phyloP scores from a whole-genome alignment of 2,329 filamentous ascomycete species.

The Clonostachys rhizophaga region DNA sequence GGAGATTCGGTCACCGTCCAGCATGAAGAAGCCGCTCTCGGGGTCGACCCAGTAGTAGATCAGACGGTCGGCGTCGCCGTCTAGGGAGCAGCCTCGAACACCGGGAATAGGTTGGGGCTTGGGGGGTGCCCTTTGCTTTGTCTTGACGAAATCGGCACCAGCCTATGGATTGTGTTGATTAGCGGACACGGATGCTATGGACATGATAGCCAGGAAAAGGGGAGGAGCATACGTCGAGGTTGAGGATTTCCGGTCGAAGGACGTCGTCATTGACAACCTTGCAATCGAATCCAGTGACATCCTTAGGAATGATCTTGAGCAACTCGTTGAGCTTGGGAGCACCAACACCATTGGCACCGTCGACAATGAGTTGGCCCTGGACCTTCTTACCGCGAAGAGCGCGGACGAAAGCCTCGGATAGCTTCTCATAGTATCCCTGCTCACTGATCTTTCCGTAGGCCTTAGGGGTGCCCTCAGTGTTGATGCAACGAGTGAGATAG shows the following conservation, averaged over 20 bases:
- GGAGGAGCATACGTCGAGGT: conserved; percentile 65
- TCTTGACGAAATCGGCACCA: conserved; percentile 97
- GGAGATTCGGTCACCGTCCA: conserved; percentile 95
- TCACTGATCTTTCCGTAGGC: conserved; percentile 88
- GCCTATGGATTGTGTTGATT: conserved; percentile 45
- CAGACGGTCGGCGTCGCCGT: conserved; percentile 92
- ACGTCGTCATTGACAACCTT: conserved; percentile 92
- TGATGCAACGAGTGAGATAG: conserved; percentile 91
- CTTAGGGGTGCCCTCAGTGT: conserved; percentile 82
- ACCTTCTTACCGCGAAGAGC: conserved; percentile 76
- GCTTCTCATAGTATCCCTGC: conserved; percentile 91
- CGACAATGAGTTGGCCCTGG: conserved; percentile 72
- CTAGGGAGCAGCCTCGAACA: conserved; percentile 82
- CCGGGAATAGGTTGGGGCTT: conserved; percentile 71
- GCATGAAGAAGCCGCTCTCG: conserved; percentile 79
- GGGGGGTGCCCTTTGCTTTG: conserved; percentile 85
- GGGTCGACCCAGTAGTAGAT: conserved; percentile 92
- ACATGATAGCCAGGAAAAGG: too few relatives aligned
- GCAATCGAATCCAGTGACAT: conserved; percentile 70
- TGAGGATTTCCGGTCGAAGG: conserved; percentile 81
- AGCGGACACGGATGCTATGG: too few relatives aligned
- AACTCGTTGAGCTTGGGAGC: conserved; percentile 86
- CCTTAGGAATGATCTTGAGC: conserved; percentile 72
- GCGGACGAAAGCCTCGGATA: conserved; percentile 76
- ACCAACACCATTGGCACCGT: conserved; percentile 95